These are phyloP conservation scores for Boletus reticulatus DNA, from an alignment of 768 basidiomycete species.

Conservation along the genomic window DNA sequence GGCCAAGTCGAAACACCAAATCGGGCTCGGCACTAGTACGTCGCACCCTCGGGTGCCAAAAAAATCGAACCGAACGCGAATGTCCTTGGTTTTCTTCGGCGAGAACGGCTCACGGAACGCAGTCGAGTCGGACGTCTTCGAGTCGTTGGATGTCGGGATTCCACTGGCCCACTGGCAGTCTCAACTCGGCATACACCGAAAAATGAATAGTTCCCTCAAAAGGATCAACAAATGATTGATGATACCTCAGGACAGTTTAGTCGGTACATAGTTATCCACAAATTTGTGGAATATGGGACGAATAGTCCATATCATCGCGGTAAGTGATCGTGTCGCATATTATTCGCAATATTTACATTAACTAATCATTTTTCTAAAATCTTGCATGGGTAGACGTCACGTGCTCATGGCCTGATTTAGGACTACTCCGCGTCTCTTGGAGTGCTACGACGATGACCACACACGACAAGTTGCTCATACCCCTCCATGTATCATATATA, in stretches of 20 bases:
- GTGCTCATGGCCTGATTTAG: too few species aligned
- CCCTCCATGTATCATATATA: constrained; percentile 74
- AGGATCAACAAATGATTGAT: too few species aligned
- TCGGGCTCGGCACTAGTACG: constrained; percentile 15
- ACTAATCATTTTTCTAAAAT: too few species aligned
- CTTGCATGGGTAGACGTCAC: too few species aligned
- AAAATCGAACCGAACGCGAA: not conserved
- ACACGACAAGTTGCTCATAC: constrained; percentile 37
- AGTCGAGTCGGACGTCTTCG: constrained; percentile 4
- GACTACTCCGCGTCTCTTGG: too few species aligned
- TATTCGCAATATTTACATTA: too few species aligned
- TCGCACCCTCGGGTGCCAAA: constrained; percentile 2
- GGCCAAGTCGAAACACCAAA: constrained; percentile 14
- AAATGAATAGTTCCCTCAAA: constrained; percentile 8
- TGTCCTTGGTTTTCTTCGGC: not conserved
- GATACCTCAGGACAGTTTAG: too few species aligned
- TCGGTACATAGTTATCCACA: too few species aligned
- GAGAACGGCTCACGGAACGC: not conserved
- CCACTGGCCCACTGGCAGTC: constrained; percentile 11
- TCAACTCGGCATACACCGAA: constrained; percentile 22
- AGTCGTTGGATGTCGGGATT: not conserved
- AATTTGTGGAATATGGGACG: too few species aligned
- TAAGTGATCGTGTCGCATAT: too few species aligned
- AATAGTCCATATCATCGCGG: too few species aligned
- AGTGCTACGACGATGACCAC: constrained; percentile 9